Evolutionary conservation across 2,329 filamentous ascomycete genomes (phyloP), one percentile per base, ranked within the genome.

Genomic region (Pezicula rhizophila): DNA sequence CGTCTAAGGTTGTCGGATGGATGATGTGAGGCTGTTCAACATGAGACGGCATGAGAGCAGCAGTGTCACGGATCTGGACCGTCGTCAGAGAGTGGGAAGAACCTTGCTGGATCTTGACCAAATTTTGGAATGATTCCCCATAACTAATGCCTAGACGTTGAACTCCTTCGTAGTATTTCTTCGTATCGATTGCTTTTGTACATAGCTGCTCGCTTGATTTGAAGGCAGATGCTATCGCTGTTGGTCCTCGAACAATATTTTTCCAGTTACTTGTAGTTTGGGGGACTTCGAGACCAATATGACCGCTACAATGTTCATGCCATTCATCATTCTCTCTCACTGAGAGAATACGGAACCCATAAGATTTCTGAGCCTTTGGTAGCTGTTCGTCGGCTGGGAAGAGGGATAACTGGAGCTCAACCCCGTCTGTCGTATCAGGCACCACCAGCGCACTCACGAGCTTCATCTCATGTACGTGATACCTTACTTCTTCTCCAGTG

Each of bases 401-500:
- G 14, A 42, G 39, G 25, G 39, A 20, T 10, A 42, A 25, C 25
- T 42, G 39, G 17, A 42, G 18, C 59, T 77, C 74, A 2, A 72
- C 62, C 4, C 43, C 43, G 41, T 75, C 70, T 2, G 53, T 49
- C 25, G 71, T 68, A 47, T 76, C 71, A 3, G 65, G 63, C 6
- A 77, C 63, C 1, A 75, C 64, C 20, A 76, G 63, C 0, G 74
- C 72, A 6, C 17, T 25, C 14, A 18, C 20, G 8, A n/a, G 23
- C 23, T 23, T 23, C 23, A 23, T 23, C 23, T 23, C 23, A 23
- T 23, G 23, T 5, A 23, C 23, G 6, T 4, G 23, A 23, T 23
- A 23, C 23, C 6, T 23, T 7, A 7, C 23, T 23, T 23, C 23
- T 4, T 4, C 23, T 23, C 3, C 6, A 23, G 5, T 23, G 23